Base-by-base conservation (phyloP, 495 filamentous ascomycete genomes). In the Daldinia childiae region DNA sequence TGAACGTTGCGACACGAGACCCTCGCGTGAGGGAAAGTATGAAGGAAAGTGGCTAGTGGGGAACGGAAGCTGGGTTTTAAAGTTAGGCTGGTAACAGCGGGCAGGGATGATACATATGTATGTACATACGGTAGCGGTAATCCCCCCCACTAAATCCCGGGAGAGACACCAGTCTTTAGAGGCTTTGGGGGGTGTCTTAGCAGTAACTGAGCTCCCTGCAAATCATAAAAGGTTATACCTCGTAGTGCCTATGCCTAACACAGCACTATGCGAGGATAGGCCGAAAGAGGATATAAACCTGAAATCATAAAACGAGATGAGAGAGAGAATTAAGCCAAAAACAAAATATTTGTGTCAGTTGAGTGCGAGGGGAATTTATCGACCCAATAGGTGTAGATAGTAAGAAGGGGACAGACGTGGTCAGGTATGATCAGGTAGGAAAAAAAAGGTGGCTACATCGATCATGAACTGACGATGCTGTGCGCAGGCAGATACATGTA, bases 11-110 rank as follows among this genome's bases (percentile, higher is more conserved):
- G 66, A 75, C 66, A 73, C 73, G 70, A 69, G 74, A 69, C 69
- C 61, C 64, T 71, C 68, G 68, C 64, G 69, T 73, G 73, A 74
- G 65, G 66, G 66, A 68, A 38, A 38, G 43, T 48, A 48, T 73
- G 73, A 74, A 62, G 66, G 64, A 45, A 64, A 69, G 66, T 71
- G 73, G 69, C 66, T 73, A 64, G 73, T 77, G 75, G 75, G 55
- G 75, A 73, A 72, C 62, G 71, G 71, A 73, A 73, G 65, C 68
- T 68, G 51, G 72, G 67, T 58, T 56, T 74, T 76, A 62, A 68
- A 68, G 71, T 73, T 73, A 68, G 65, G 64, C 64, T 73, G 65
- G 64, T 68, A 70, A 59, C 54, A 74, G 27, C 34, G 39, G 48
- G 30, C 71, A 71, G 45, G 71, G 71, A 74, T 73, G 57, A 45